Evolutionary conservation across 495 filamentous ascomycete species (phyloP).

Genomic region (Aspergillus haitiensis): DNA sequence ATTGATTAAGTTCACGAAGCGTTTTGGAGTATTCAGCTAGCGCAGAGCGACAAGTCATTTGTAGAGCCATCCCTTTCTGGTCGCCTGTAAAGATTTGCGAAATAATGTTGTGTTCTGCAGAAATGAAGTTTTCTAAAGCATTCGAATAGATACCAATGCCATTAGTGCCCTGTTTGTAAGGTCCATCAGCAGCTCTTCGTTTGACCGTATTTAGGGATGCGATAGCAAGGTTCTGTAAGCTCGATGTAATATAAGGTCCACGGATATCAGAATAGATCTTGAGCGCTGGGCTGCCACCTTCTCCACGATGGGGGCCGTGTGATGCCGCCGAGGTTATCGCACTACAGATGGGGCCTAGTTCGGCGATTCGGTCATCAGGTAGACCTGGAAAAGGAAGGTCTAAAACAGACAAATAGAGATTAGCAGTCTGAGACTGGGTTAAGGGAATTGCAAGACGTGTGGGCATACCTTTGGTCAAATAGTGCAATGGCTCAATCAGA

Average conservation of each 20-base stretch:
- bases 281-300: conserved; percentile 59
- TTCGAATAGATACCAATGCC: conserved; percentile 88
- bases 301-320: conserved; percentile 46
- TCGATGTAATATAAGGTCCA: conserved; percentile 77
- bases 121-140: conserved; percentile 80
- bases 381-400: conserved; percentile 70
- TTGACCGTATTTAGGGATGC: conserved; percentile 87
- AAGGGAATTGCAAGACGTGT: not conserved
- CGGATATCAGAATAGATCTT: conserved; percentile 83
- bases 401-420: conserved; percentile 15
- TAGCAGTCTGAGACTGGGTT: not conserved
- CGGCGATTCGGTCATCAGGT: conserved; percentile 55
- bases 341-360: conserved; percentile 57
- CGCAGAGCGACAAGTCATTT: conserved; percentile 70
- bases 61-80: conserved; percentile 76
- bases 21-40: conserved; percentile 83
- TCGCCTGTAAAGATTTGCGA: conserved; percentile 78
- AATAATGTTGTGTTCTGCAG: conserved; percentile 86
- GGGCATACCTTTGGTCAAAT: conserved; percentile 76
- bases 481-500: conserved; percentile 85
- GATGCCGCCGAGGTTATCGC: conserved; percentile 56
- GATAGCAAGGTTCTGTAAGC: conserved; percentile 78
- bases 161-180: conserved; percentile 89
- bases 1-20: conserved; percentile 81
- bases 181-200: conserved; percentile 71